phyloP scores from a whole-genome alignment of 257 asterid genomes.

The Marsdenia floribunda region DNA sequence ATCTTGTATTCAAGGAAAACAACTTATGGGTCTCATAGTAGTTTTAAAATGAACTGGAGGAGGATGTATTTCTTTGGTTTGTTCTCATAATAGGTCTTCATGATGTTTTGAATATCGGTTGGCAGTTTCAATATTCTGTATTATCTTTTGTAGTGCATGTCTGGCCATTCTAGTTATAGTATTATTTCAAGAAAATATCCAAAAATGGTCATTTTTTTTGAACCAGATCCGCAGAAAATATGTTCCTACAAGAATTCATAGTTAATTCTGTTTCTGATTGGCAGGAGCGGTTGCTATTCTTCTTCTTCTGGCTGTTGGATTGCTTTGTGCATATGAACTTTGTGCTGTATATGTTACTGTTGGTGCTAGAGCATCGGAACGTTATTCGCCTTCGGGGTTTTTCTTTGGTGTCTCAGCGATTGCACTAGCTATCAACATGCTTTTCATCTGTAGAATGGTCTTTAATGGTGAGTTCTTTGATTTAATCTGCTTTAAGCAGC shows the following conservation, averaged over 20 bases:
- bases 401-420: constrained; percentile 99
- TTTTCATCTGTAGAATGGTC: constrained; percentile 97
- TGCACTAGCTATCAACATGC: constrained; percentile 97
- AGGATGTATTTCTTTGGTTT: neutral
- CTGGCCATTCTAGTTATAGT: neutral
- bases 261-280: constrained; percentile 7
- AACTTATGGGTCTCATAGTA: neutral
- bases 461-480: constrained; percentile 62
- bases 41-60: neutral
- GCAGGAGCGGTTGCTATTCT: constrained; percentile 98
- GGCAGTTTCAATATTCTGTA: neutral
- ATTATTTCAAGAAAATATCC: neutral
- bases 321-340: constrained; percentile 96
- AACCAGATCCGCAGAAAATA: neutral
- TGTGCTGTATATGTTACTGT: constrained; percentile 97
- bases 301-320: constrained; percentile 93
- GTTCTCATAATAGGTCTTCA: neutral
- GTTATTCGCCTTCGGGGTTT: constrained; percentile 96
- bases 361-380: constrained; percentile 91
- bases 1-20: neutral
- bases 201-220: neutral
- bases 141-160: no score
- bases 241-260: neutral
- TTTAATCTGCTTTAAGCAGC: constrained; percentile 1
- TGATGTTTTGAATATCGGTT: neutral